A percentile compares a stretch with the other conserved stretches of the same genome.
Evolutionary conservation across 1,284 basidiomycete species (phyloP).

Genomic region (Trichosporon inkin): DNA sequence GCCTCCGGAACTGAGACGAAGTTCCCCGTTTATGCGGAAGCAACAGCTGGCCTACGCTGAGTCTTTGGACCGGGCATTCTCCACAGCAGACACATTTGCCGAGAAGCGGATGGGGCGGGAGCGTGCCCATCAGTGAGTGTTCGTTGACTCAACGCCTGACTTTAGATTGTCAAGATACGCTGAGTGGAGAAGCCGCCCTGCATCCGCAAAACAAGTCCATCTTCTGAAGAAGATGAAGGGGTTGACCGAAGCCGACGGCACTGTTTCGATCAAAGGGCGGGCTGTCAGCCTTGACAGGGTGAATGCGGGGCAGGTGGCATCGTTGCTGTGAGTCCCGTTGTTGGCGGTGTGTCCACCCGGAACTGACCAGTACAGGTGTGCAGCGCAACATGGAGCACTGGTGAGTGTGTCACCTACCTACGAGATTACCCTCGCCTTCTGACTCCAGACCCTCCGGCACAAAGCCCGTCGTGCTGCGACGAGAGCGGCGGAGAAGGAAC

Average conservation of each 20-base stretch:
- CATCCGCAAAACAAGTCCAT: constrained; percentile 62
- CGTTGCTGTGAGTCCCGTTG: constrained; percentile 27
- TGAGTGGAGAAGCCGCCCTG: constrained; percentile 65
- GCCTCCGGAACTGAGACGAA: constrained; percentile 19
- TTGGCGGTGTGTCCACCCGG: not conserved
- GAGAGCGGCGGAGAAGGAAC: not conserved
- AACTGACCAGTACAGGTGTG: constrained; percentile 18
- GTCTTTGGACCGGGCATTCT: constrained; percentile 40
- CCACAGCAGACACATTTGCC: constrained; percentile 49
- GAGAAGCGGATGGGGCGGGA: constrained; percentile 27
- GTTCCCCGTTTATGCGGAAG: constrained; percentile 22
- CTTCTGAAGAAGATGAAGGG: constrained; percentile 60
- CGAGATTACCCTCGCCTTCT: not conserved
- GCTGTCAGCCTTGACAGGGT: constrained; percentile 18
- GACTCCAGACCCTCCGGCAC: not conserved
- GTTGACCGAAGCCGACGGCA: constrained; percentile 8
- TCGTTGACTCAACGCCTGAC: constrained; percentile 16
- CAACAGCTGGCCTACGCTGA: constrained; percentile 29
- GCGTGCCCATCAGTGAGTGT: constrained; percentile 21
- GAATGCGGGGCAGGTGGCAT: constrained; percentile 18
- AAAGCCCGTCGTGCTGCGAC: constrained; percentile 1
- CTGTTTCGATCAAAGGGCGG: constrained; percentile 26
- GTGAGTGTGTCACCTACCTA: constrained; percentile 17
- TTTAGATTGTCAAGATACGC: constrained; percentile 63
- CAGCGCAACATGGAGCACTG: constrained; percentile 33